Percentiles rank a stretch among this genome's conserved stretches.
Evolutionary conservation across 163 green algal species (phyloP).

Genomic region (Scenedesmus sp.): DNA sequence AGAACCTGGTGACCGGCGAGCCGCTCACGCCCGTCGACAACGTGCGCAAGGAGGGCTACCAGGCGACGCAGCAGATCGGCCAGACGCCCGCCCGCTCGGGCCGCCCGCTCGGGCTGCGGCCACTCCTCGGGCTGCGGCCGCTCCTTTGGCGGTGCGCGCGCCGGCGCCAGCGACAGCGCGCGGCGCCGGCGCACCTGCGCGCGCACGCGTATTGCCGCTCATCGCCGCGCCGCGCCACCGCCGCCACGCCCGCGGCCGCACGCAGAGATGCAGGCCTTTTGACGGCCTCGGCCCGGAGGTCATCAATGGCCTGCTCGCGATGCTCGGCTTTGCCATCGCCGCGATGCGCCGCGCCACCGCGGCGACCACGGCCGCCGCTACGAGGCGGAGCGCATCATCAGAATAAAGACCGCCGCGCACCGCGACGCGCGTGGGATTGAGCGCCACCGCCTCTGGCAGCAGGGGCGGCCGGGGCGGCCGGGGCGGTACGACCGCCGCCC

Average conservation of each 20-base stretch:
- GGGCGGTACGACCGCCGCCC: too few relatives aligned
- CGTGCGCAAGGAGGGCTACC: slow-evolving; percentile 41
- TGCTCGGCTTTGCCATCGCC: slow-evolving; percentile 43
- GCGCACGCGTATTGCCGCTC: neutral
- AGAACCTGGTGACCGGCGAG: slow-evolving; percentile 43
- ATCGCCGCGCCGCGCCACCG: neutral
- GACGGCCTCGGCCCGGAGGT: slow-evolving; percentile 37
- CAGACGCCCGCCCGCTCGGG: slow-evolving; percentile 11
- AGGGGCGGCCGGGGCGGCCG: too few relatives aligned
- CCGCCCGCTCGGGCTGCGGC: neutral
- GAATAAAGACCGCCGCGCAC: too few relatives aligned
- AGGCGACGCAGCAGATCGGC: slow-evolving; percentile 19
- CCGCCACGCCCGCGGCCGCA: neutral
- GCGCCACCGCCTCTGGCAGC: too few relatives aligned
- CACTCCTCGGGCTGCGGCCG: slow-evolving; percentile 28
- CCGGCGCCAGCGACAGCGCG: neutral
- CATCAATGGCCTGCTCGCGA: slow-evolving; percentile 36
- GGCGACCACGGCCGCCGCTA: too few relatives aligned
- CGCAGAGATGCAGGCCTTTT: slow-evolving; percentile 47
- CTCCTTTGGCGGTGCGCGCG: slow-evolving; percentile 9
- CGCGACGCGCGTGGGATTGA: too few relatives aligned
- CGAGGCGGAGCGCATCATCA: too few relatives aligned
- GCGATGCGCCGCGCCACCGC: too few relatives aligned
- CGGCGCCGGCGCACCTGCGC: neutral
- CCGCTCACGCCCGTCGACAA: slow-evolving; percentile 30